phyloP scores from a whole-genome alignment of 257 asterid species.

The Solanum sitiens region DNA sequence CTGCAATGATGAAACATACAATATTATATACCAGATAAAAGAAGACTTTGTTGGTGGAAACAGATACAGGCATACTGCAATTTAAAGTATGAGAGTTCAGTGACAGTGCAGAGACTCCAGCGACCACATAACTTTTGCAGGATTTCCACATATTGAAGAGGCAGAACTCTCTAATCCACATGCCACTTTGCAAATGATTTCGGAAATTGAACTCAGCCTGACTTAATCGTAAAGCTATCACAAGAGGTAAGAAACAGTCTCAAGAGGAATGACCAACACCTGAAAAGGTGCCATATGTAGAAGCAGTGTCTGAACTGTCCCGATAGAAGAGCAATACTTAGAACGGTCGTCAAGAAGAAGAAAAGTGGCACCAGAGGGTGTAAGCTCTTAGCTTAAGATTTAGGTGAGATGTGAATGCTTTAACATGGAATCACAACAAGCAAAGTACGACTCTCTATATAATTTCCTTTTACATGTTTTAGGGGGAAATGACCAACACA shows the following conservation, averaged over 20 bases:
- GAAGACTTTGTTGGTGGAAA: background rate
- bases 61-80: background rate
- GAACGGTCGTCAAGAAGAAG: too few species aligned
- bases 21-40: background rate
- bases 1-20: constrained; percentile 23
- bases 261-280: too few species aligned
- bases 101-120: background rate
- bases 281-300: too few species aligned
- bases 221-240: background rate
- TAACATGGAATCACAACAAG: background rate
- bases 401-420: background rate
- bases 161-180: background rate
- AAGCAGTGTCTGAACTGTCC: too few species aligned
- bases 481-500: background rate
- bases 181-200: background rate
- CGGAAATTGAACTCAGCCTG: background rate
- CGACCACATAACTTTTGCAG: background rate
- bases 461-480: background rate
- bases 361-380: too few species aligned
- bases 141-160: background rate
- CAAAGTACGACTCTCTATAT: background rate
- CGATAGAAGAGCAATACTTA: too few species aligned
- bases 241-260: background rate
- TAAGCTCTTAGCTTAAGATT: too few species aligned
- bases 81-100: background rate